phyloP scores from a whole-genome alignment of 2,329 filamentous ascomycete genomes.

The Ophiocordyceps australis region DNA sequence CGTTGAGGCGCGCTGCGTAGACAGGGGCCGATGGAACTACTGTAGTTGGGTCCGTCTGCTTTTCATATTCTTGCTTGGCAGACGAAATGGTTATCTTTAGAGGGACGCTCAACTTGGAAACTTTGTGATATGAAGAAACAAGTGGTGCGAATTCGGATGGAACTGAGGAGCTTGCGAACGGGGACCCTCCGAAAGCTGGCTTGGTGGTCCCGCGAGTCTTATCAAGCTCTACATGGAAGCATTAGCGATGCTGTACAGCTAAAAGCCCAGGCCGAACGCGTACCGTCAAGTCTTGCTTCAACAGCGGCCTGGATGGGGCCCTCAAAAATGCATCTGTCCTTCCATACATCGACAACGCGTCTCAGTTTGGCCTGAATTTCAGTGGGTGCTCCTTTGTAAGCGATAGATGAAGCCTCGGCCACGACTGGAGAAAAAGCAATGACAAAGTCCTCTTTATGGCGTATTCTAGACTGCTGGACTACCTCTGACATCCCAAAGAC shows the following conservation, averaged over 20 bases:
- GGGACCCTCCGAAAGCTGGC: slow-evolving; percentile 35
- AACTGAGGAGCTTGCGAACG: slow-evolving; percentile 26
- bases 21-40: slow-evolving; percentile 68
- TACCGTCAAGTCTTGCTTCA: slow-evolving; percentile 65
- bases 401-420: slow-evolving; percentile 73
- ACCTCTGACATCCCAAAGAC: too few relatives aligned
- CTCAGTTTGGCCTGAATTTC: slow-evolving; percentile 80
- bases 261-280: slow-evolving; percentile 4
- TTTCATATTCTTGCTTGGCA: slow-evolving; percentile 70
- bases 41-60: slow-evolving; percentile 54
- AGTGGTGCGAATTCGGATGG: slow-evolving; percentile 64
- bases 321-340: slow-evolving; percentile 72
- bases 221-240: slow-evolving; percentile 34
- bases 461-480: slow-evolving; percentile 85
- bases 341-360: slow-evolving; percentile 89
- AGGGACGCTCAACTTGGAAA: slow-evolving; percentile 54
- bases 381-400: slow-evolving; percentile 73
- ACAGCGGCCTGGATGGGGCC: slow-evolving; percentile 60
- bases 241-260: slow-evolving; percentile 3
- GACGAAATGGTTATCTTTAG: slow-evolving; percentile 48
- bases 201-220: slow-evolving; percentile 36
- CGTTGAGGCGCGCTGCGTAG: slow-evolving; percentile 75
- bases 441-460: slow-evolving; percentile 83
- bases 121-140: slow-evolving; percentile 52
- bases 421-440: slow-evolving; percentile 83